These are phyloP conservation scores for Clonostachys sp. DNA, from an alignment of 2,329 filamentous ascomycete species.

Conservation along the genomic window DNA sequence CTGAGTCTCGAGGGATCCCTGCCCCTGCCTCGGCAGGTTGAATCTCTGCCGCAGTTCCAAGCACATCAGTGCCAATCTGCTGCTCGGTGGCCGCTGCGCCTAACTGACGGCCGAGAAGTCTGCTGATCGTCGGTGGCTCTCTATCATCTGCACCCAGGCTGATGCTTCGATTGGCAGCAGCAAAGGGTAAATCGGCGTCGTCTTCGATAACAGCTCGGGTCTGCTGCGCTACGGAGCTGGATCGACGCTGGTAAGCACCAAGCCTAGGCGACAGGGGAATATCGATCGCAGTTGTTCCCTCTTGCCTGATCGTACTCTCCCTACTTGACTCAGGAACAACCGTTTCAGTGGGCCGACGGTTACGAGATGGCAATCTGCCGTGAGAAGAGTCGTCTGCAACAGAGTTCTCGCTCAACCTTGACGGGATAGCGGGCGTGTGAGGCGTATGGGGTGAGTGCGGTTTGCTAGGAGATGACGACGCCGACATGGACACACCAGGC, in stretches of 20 bases:
- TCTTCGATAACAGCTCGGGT: slow-evolving; percentile 49
- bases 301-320: slow-evolving; percentile 34
- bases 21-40: slow-evolving; percentile 29
- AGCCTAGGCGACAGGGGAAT: slow-evolving; percentile 68
- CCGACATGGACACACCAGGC: slow-evolving; percentile 70
- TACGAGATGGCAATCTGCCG: slow-evolving; percentile 20
- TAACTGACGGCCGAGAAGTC: slow-evolving; percentile 43
- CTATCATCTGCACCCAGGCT: slow-evolving; percentile 63
- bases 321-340: slow-evolving; percentile 22
- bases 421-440: slow-evolving; percentile 90
- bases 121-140: slow-evolving; percentile 60
- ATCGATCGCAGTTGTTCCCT: slow-evolving; percentile 63
- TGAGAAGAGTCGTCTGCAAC: slow-evolving; percentile 41
- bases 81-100: slow-evolving; percentile 19
- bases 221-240: slow-evolving; percentile 66
- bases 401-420: slow-evolving; percentile 86
- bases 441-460: slow-evolving; percentile 86
- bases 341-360: slow-evolving; percentile 13
- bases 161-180: slow-evolving; percentile 55
- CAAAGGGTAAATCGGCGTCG: slow-evolving; percentile 56
- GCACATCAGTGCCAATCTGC: slow-evolving; percentile 1
- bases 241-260: slow-evolving; percentile 51
- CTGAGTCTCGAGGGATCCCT: slow-evolving; percentile 32
- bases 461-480: slow-evolving; percentile 85
- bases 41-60: slow-evolving; percentile 38